Base-by-base conservation (phyloP, 768 basidiomycete genomes). In the Sutorius australiensis region DNA sequence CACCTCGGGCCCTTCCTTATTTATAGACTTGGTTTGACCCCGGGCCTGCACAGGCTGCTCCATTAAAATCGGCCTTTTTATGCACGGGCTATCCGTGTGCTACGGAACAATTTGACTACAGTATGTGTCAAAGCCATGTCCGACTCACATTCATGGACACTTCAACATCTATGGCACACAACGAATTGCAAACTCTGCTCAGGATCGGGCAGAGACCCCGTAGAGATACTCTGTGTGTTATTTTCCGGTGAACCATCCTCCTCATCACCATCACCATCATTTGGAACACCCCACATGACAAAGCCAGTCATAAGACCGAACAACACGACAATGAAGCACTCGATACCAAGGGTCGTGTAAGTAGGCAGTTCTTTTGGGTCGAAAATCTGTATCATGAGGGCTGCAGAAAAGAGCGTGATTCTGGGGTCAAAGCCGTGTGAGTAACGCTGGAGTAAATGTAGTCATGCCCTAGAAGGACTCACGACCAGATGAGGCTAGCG, bases 401-500 rank as follows among this genome's bases (percentile, higher is more conserved):
- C 60, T 3, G 32, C 1, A 0, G 44, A 44, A 14, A 60, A 61
- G n/a, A 61, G 38, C 1, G 11, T 16, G 11, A 57, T 60, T 14
- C 55, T 61, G 14, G 4, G 41, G 9, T 8, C 34, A 30, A 14
- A 46, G 9, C 7, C 34, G 30, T 17, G 3, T 33, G 13, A 38
- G 21, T n/a, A 27, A 33, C 6, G 21, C 17, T 9, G 41, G 21
- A 17, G 27, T 14, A 12, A 6, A 53, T 9, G 12, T n/a, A 6
- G 27, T 7, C 10, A 6, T 5, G 17, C 12, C 2, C 3, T 11
- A 1, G 5, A 43, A 36, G 10, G 33, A 58, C 55, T 10, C 48
- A 61, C 60, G 60, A 58, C 55, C 59, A 61, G 33, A 53, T 28
- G 19, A 58, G 51, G 6, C 39, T 48, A 6, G 60, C 55, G 4